Conservation (phyloP, 2,329 filamentous ascomycete genomes). For the Lasiodiplodia gonubiensis region DNA sequence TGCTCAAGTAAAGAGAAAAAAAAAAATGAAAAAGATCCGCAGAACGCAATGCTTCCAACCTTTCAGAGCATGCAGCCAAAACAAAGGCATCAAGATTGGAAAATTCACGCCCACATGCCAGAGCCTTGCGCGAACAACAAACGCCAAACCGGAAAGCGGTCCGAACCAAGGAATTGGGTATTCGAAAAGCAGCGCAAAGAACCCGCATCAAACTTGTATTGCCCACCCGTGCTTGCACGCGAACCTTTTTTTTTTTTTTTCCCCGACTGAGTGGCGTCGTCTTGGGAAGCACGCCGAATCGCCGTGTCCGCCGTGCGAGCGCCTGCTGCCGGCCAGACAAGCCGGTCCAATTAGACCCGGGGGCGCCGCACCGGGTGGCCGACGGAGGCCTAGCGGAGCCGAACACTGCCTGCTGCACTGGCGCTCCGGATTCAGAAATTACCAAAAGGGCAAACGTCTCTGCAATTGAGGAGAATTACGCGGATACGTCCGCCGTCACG, state of each 20-base stretch:
- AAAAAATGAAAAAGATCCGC: conserved; percentile 22
- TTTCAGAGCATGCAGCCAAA: conserved; percentile 24
- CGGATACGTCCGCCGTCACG: neutral
- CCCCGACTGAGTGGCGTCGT: neutral
- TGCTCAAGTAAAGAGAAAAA: conserved; percentile 11
- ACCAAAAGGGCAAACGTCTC: conserved; percentile 13
- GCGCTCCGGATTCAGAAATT: conserved; percentile 19
- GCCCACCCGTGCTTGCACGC: conserved; percentile 19
- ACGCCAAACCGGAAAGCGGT: conserved; percentile 27
- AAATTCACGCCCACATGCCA: conserved; percentile 13
- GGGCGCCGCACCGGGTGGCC: conserved; percentile 1
- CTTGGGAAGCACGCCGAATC: neutral
- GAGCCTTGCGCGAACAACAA: conserved; percentile 20
- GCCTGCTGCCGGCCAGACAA: neutral
- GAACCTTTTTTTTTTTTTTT: neutral
- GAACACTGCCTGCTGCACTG: neutral
- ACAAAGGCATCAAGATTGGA: conserved; percentile 23
- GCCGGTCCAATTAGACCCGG: conserved; percentile 13
- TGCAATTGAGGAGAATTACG: conserved; percentile 15
- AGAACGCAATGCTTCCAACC: conserved; percentile 26
- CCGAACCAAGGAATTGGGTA: conserved; percentile 30
- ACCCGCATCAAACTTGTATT: conserved; percentile 29
- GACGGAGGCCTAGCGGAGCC: conserved; percentile 7
- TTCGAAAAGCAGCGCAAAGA: conserved; percentile 29
- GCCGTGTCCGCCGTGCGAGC: neutral